These are phyloP conservation scores for Pythium phragmitis DNA, from an alignment of 352 stramenopile genomes.

Conservation along the genomic window DNA sequence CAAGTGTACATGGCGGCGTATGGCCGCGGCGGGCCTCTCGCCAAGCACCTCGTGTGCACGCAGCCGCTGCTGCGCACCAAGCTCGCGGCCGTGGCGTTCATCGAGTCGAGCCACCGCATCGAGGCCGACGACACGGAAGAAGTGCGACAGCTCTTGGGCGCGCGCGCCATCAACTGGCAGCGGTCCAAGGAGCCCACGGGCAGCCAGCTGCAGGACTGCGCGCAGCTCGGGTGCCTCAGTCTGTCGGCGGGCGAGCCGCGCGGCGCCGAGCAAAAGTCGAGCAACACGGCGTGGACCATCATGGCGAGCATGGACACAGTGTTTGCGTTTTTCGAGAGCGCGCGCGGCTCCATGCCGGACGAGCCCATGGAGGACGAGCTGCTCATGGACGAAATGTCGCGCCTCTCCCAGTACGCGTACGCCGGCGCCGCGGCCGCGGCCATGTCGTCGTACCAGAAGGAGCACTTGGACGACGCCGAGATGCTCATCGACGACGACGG, in stretches of 20 bases:
- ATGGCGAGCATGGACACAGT: conserved; percentile 64
- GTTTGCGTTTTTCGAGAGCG: conserved; percentile 72
- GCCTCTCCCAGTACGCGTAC: conserved; percentile 57
- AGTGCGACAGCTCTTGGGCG: conserved; percentile 59
- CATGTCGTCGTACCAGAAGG: conserved; percentile 63
- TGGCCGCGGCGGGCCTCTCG: conserved; percentile 61
- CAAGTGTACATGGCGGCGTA: conserved; percentile 85
- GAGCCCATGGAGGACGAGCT: conserved; percentile 42
- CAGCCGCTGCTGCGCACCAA: conserved; percentile 65
- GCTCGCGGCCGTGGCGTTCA: conserved; percentile 64
- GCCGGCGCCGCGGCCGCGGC: conserved; percentile 62
- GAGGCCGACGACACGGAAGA: conserved; percentile 46
- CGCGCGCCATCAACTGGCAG: conserved; percentile 79
- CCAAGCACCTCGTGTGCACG: conserved; percentile 75
- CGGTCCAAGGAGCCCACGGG: conserved; percentile 62
- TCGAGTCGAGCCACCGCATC: conserved; percentile 61
- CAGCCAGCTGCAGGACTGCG: conserved; percentile 45
- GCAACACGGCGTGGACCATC: conserved; percentile 79
- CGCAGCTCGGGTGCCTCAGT: conserved; percentile 63
- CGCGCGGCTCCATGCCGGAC: conserved; percentile 72
- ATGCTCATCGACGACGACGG: conserved; percentile 33
- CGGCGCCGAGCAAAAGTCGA: conserved; percentile 46
- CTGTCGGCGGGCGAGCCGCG: conserved; percentile 57
- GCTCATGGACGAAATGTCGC: conserved; percentile 66
- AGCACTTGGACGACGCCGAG: conserved; percentile 50